A percentile compares a stretch with the other conserved stretches of the same genome.
Conservation (phyloP, 2,329 filamentous ascomycete genomes). For the Ascochyta viciae-villosae region DNA sequence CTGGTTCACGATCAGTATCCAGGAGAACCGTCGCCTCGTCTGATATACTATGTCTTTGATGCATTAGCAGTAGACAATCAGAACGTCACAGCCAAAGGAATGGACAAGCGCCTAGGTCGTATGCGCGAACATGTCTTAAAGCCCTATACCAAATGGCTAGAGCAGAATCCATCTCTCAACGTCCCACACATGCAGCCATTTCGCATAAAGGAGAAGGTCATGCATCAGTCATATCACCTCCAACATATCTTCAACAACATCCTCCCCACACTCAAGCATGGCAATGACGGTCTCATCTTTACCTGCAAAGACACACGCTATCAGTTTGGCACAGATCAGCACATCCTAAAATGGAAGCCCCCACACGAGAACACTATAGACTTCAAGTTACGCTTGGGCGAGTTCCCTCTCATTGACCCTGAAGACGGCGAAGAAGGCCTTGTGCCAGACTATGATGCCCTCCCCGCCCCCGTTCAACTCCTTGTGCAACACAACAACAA, state of each 20-base stretch:
- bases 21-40: slow-evolving; percentile 68
- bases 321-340: slow-evolving; percentile 85
- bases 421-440: slow-evolving; percentile 71
- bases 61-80: slow-evolving; percentile 82
- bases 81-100: slow-evolving; percentile 76
- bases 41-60: slow-evolving; percentile 92
- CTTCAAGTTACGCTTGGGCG: slow-evolving; percentile 76
- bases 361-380: slow-evolving; percentile 95
- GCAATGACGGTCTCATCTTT: slow-evolving; percentile 96
- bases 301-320: slow-evolving; percentile 91
- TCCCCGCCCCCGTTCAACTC: slow-evolving; percentile 73
- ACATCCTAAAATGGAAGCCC: slow-evolving; percentile 98
- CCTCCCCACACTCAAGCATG: slow-evolving; percentile 83
- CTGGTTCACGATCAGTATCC: slow-evolving; percentile 80
- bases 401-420: slow-evolving; percentile 75
- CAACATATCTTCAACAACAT: slow-evolving; percentile 80
- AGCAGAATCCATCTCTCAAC: slow-evolving; percentile 60
- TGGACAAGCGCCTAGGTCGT: slow-evolving; percentile 89
- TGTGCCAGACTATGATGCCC: slow-evolving; percentile 77
- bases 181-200: slow-evolving; percentile 66
- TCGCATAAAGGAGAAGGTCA: slow-evolving; percentile 83
- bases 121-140: slow-evolving; percentile 79
- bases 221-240: slow-evolving; percentile 87
- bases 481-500: slow-evolving; percentile 71
- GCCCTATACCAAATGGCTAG: slow-evolving; percentile 70